Conservation (phyloP, 176 grass and related monocot genomes). For the Avena sativa region DNA sequence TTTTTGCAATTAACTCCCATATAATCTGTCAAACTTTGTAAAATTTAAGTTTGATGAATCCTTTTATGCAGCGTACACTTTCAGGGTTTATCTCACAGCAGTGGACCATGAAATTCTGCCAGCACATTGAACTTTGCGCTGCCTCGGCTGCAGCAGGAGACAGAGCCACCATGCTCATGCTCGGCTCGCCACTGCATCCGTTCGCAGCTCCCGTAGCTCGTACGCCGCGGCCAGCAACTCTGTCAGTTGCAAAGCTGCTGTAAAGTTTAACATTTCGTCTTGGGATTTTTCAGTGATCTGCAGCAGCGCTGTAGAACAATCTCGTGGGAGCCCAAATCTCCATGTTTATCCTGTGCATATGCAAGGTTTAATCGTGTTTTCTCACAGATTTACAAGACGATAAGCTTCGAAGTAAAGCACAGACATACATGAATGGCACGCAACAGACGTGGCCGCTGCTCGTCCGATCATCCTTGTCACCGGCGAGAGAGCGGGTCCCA, state of each 20-base stretch:
- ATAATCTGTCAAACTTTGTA: too few relatives aligned
- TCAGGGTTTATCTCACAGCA: conserved; percentile 29
- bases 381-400: not conserved
- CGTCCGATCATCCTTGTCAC: conserved; percentile 12
- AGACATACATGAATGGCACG: not conserved
- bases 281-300: not conserved
- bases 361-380: too few relatives aligned
- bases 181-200: conserved; percentile 6
- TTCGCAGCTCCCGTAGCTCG: conserved; percentile 8
- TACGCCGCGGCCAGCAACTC: not conserved
- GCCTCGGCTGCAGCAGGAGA: conserved; percentile 41
- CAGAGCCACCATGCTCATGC: conserved; percentile 46
- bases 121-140: conserved; percentile 4
- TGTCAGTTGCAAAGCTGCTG: not conserved
- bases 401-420: not conserved
- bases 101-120: conserved; percentile 25
- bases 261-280: not conserved
- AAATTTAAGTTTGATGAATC: too few relatives aligned
- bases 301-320: not conserved
- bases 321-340: not conserved
- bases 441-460: not conserved
- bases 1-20: too few relatives aligned
- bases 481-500: conserved; percentile 75
- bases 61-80: not conserved
- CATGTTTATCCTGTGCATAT: not conserved